phyloP scores from a whole-genome alignment of 768 basidiomycete species.

The Boletellus ananiceps region DNA sequence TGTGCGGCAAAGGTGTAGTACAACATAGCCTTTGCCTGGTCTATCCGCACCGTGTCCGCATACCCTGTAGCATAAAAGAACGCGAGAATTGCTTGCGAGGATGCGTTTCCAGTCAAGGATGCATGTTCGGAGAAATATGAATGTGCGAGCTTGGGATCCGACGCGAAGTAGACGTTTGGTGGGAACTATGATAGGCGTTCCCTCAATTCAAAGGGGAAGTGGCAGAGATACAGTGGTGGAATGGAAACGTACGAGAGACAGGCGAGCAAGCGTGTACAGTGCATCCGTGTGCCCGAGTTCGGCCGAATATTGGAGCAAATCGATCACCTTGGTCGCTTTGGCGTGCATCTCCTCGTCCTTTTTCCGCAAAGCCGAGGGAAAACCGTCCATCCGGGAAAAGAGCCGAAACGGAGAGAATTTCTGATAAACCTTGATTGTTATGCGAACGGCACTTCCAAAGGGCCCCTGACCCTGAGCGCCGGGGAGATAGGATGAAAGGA shows the following conservation, averaged over 20 bases:
- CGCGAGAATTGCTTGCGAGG: conserved; percentile 79
- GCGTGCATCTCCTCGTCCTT: conserved; percentile 63
- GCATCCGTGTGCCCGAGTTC: conserved; percentile 77
- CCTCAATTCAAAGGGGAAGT: not conserved
- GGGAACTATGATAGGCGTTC: conserved; percentile 49
- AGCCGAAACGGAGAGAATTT: conserved; percentile 49
- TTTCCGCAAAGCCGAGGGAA: conserved; percentile 41
- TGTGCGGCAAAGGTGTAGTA: conserved; percentile 94
- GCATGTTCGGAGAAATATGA: conserved; percentile 63
- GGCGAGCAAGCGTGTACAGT: conserved; percentile 57
- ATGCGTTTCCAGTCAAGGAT: conserved; percentile 69
- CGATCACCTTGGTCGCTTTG: conserved; percentile 78
- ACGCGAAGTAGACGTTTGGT: conserved; percentile 59
- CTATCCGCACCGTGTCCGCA: conserved; percentile 51
- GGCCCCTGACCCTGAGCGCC: conserved; percentile 76
- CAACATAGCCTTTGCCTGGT: conserved; percentile 80
- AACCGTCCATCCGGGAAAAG: conserved; percentile 40
- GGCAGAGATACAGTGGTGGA: not conserved
- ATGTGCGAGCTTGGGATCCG: conserved; percentile 60
- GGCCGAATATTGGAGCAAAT: conserved; percentile 74
- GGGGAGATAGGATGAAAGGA: conserved; percentile 64
- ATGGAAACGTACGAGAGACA: conserved; percentile 55
- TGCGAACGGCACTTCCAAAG: conserved; percentile 63
- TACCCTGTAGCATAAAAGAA: conserved; percentile 92
- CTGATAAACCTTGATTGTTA: conserved; percentile 60